phyloP scores from a whole-genome alignment of 352 stramenopile genomes.

The Phytophthora brassicae region DNA sequence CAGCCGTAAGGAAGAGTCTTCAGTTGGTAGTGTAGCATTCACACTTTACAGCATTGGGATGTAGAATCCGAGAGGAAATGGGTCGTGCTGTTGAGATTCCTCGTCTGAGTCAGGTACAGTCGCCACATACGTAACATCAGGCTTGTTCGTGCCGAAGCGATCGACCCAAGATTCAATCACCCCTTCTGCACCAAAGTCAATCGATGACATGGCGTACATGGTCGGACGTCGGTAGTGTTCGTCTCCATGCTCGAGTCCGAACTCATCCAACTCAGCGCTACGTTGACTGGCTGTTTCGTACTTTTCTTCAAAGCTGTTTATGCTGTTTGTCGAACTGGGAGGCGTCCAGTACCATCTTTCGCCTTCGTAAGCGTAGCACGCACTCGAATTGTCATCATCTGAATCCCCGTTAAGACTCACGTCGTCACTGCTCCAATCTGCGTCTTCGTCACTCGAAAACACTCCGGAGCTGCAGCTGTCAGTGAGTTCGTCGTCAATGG shows the following conservation, averaged over 20 bases:
- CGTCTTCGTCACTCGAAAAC: constrained; percentile 29
- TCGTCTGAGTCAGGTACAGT: constrained; percentile 18
- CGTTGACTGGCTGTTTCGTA: constrained; percentile 28
- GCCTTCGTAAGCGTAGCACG: constrained; percentile 15
- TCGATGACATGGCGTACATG: constrained; percentile 34
- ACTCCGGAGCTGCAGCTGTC: constrained; percentile 34
- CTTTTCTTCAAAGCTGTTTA: constrained; percentile 25
- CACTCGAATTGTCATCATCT: constrained; percentile 14
- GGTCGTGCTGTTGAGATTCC: not conserved
- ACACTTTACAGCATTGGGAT: constrained; percentile 29
- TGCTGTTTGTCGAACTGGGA: constrained; percentile 24
- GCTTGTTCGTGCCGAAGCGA: constrained; percentile 28
- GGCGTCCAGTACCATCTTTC: constrained; percentile 34
- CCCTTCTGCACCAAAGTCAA: constrained; percentile 19
- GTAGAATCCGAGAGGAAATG: constrained; percentile 26
- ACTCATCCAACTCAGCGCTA: constrained; percentile 25
- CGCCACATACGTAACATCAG: constrained; percentile 31
- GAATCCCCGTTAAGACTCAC: constrained; percentile 23
- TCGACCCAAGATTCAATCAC: constrained; percentile 30
- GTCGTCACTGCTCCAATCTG: constrained; percentile 29
- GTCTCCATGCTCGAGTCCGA: constrained; percentile 20
- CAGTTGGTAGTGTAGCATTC: not conserved
- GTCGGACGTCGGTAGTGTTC: constrained; percentile 27
- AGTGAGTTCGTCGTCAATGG: constrained; percentile 26
- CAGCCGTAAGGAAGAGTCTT: not conserved